These are phyloP conservation scores for Castanospermum australe DNA, from an alignment of 306 rosid species.

Conservation along the genomic window DNA sequence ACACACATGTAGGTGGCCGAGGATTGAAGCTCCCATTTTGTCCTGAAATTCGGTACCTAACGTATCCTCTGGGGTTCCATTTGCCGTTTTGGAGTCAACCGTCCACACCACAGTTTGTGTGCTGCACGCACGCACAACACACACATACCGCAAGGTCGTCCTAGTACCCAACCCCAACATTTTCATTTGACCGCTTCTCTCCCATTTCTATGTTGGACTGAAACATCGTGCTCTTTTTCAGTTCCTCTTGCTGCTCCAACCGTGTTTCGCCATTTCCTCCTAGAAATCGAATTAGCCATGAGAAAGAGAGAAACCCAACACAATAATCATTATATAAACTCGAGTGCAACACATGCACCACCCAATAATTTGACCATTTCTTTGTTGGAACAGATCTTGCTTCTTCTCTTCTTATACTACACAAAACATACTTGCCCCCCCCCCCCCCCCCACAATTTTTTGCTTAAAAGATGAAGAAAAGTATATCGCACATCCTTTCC, in stretches of 20 bases:
- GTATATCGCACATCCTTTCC: slow-evolving; percentile 3
- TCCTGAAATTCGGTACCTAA: slow-evolving; percentile 40
- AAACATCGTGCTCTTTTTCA: background rate
- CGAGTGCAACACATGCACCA: background rate
- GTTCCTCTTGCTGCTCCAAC: background rate
- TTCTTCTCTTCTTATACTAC: background rate
- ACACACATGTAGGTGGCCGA: slow-evolving; percentile 26
- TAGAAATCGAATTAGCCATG: background rate
- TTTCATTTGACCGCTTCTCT: slow-evolving; percentile 18
- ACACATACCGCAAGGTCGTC: background rate
- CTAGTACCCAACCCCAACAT: background rate
- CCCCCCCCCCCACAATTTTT: slow-evolving; percentile 15
- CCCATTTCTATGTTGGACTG: background rate
- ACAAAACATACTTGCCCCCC: background rate
- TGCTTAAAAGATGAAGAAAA: slow-evolving; percentile 7
- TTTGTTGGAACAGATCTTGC: slow-evolving; percentile 5
- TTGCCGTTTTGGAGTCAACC: slow-evolving; percentile 31
- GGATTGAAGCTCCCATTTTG: slow-evolving; percentile 14
- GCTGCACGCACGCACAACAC: slow-evolving; percentile 17
- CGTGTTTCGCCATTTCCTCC: background rate
- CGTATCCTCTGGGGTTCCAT: slow-evolving; percentile 12
- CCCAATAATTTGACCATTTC: slow-evolving; percentile 13
- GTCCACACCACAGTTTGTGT: slow-evolving; percentile 1
- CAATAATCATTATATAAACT: background rate
- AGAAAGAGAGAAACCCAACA: background rate